These are phyloP conservation scores for Crucibulum laeve DNA, from an alignment of 768 basidiomycete species.

Conservation along the genomic window DNA sequence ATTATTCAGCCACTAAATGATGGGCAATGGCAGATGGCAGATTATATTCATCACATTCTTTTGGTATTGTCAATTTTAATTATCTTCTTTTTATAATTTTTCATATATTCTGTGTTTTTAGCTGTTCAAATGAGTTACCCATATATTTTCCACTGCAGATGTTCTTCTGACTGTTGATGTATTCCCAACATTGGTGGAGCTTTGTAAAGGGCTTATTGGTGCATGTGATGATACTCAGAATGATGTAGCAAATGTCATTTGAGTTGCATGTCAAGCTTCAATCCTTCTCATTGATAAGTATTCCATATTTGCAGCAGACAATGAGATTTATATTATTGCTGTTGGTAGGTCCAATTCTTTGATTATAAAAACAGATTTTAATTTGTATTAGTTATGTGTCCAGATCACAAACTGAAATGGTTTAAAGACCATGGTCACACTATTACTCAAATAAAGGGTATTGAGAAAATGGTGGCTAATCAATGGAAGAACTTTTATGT, in stretches of 20 bases:
- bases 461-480: neutral
- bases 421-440: conserved; percentile 9
- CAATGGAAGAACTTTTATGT: neutral
- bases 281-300: neutral
- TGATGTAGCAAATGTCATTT: neutral
- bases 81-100: too few relatives aligned
- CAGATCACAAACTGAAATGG: conserved; percentile 16
- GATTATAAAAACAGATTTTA: neutral
- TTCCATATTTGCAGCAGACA: neutral
- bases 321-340: neutral
- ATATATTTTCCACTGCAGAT: neutral
- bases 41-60: too few relatives aligned
- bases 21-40: too few relatives aligned
- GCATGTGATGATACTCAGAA: neutral
- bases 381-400: conserved; percentile 2
- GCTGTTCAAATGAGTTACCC: too few relatives aligned
- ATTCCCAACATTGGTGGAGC: too few relatives aligned
- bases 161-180: neutral
- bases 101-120: too few relatives aligned
- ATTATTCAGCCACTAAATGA: too few relatives aligned
- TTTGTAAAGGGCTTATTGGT: neutral
- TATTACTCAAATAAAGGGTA: neutral
- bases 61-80: too few relatives aligned
- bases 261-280: neutral
- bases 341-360: neutral